Evolutionary conservation across 2,329 filamentous ascomycete species (phyloP).

Genomic region (Pestalotiopsis sp.): DNA sequence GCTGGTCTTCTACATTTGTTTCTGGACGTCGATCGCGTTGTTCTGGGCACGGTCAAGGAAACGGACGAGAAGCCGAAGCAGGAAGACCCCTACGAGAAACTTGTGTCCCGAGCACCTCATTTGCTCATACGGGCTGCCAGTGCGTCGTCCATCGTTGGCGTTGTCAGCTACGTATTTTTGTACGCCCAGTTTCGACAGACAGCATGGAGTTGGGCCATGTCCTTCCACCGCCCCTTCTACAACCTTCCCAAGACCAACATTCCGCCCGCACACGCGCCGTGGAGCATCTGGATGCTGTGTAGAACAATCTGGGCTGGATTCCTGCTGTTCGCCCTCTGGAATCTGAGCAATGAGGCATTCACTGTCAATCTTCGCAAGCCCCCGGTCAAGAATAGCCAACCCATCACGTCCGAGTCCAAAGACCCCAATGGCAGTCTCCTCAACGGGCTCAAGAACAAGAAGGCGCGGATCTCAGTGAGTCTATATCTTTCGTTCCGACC

Average conservation of each 20-base stretch:
- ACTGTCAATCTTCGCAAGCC: constrained; percentile 78
- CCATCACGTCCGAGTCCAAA: constrained; percentile 81
- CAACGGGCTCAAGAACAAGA: constrained; percentile 82
- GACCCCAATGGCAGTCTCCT: constrained; percentile 91
- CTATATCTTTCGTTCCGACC: neutral
- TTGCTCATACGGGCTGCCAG: constrained; percentile 26
- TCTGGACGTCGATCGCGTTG: constrained; percentile 72
- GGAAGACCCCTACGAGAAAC: constrained; percentile 29
- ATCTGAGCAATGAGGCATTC: constrained; percentile 76
- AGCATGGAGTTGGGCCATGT: constrained; percentile 71
- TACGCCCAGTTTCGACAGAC: constrained; percentile 67
- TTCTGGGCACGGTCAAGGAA: constrained; percentile 42
- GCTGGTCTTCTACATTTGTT: constrained; percentile 73
- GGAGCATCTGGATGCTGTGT: constrained; percentile 55
- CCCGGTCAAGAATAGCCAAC: constrained; percentile 82
- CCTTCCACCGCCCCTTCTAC: constrained; percentile 72
- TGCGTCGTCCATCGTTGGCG: constrained; percentile 37
- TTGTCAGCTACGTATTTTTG: constrained; percentile 52
- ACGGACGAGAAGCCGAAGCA: constrained; percentile 21
- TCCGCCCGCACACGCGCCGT: constrained; percentile 60
- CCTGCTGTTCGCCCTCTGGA: constrained; percentile 74
- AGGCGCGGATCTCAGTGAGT: constrained; percentile 71
- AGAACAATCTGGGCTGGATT: constrained; percentile 65
- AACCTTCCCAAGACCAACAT: constrained; percentile 74
- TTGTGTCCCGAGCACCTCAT: constrained; percentile 44